Base-by-base conservation (phyloP, 257 asterid species). In the Dorcoceras hygrometricum region DNA sequence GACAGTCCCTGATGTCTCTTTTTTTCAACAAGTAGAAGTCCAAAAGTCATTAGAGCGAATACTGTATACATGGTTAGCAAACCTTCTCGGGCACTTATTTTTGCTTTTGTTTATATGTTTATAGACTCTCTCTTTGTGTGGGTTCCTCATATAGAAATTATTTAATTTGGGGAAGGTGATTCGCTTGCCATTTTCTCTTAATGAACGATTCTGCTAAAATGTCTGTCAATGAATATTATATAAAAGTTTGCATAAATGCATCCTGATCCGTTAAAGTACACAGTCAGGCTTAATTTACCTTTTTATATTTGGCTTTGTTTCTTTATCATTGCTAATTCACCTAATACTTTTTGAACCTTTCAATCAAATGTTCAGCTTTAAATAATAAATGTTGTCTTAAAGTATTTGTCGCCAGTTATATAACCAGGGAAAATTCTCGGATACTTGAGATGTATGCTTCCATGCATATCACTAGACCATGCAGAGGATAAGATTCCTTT, bases 21-120 rank as follows among this genome's bases (percentile, higher is more conserved):
- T 93, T 82, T 93, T 90, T 83, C 99, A 93, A 78, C 96, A 90
- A 86, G 78, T 29, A 34, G 86, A 86, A 80, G 87, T 88, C 72
- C 97, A 90, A 59, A 93, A 93, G 81, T 88, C 97, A 29, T 72
- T 93, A 85, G 99, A 93, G 80, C 94, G 95, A 71, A 85, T 93
- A 76, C 96, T 90, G 66, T 93, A 93, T 66, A 90, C 78, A 56
- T 93, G 99, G 98, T 90, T 79, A 60, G 84, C n/a, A 60, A 59
- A 65, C 72, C 50, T 67, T 65, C 59, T 59, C 31, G 62, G 23
- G 51, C 62, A 23, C 63, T 57, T 28, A 8, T 60, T 43, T 63
- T 25, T 58, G 57, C 16, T 19, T 23, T 69, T 46, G 53, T 62
- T 61, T 62, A 23, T 36, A 54, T 59, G 59, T 43, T 59, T 3